Evolutionary conservation across 352 stramenopile species (phyloP), one percentile per base, ranked within the genome.

Genomic region (Globisporangium middletonii): DNA sequence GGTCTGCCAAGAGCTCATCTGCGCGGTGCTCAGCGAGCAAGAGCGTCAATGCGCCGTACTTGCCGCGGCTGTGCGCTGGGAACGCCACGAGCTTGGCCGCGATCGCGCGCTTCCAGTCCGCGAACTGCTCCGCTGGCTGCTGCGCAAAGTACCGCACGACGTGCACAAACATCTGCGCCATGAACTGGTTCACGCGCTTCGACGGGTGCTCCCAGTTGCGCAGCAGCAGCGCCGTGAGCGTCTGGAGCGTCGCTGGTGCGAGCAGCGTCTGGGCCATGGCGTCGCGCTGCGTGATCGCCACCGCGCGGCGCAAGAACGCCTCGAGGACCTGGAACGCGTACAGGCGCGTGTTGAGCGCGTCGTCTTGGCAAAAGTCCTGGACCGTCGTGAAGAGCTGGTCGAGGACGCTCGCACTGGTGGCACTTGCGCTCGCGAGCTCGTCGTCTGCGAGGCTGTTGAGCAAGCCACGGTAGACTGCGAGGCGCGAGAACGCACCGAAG

Each of bases 111-210:
- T 75, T 86, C 81, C 81, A 92, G 16, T 60, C 49, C 4, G 75
- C 58, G 33, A 85, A 86, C 1, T 12, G 11, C 33, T 38, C 6
- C 7, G 8, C 45, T 63, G 26, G 50, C 47, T 16, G 51, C 46
- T 16, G 69, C 12, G 73, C 65, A 19, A 82, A 77, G 55, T 86
- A 86, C 52, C 74, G 70, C 19, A 93, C 77, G 19, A 92, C 74
- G 35, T 91, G 79, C 8, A 70, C 71, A 53, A 94, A 94, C 57
- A 94, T 79, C n/a, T 66, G 60, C 55, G 81, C 69, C 83, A 94
- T 92, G 41, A 92, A 92, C 67, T 94, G 83, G 53, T 94, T 92
- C 49, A 94, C 80, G 28, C 84, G 84, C 68, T 92, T 94, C 18
- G 81, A 86, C 41, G 79, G 81, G 53, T 94, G 83, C 49, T 92